These are phyloP conservation scores for Umbilicus rupestris DNA, from an alignment of 164 flowering plant genomes.

Conservation along the genomic window DNA sequence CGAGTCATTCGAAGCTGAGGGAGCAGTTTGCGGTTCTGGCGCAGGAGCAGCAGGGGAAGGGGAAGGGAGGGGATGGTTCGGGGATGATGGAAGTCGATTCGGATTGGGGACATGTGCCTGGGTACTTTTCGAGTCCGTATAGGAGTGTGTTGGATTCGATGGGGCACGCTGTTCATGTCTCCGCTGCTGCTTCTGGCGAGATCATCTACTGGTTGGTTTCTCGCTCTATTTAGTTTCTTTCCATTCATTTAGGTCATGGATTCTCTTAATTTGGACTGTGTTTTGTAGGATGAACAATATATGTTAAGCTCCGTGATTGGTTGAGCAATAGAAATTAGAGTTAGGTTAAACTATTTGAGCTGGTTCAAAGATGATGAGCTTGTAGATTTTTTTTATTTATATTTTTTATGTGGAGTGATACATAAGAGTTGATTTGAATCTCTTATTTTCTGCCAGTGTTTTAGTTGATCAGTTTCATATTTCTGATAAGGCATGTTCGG, in stretches of 20 bases:
- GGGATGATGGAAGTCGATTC: conserved; percentile 9
- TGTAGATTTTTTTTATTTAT: background rate
- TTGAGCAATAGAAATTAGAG: background rate
- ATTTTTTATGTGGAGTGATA: no score
- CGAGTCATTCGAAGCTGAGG: conserved; percentile 35
- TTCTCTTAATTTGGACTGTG: background rate
- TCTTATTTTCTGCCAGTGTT: no score
- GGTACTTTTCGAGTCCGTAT: conserved; percentile 32
- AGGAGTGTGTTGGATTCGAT: conserved; percentile 42
- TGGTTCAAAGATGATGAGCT: no score
- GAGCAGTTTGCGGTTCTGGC: conserved; percentile 31
- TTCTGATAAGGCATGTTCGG: no score
- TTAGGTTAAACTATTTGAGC: no score
- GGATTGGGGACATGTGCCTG: conserved; percentile 20
- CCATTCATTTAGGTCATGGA: background rate
- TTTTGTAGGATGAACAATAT: background rate
- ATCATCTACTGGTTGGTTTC: conserved; percentile 50
- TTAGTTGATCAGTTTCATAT: no score
- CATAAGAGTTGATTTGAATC: no score
- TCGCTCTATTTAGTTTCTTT: conserved; percentile 1
- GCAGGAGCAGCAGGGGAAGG: conserved; percentile 13
- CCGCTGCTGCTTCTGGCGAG: conserved; percentile 39
- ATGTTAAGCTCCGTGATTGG: background rate
- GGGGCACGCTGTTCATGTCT: conserved; percentile 62
- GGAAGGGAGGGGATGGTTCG: conserved; percentile 9